phyloP scores from a whole-genome alignment of 2,329 filamentous ascomycete genomes.

The Colletotrichum musicola region DNA sequence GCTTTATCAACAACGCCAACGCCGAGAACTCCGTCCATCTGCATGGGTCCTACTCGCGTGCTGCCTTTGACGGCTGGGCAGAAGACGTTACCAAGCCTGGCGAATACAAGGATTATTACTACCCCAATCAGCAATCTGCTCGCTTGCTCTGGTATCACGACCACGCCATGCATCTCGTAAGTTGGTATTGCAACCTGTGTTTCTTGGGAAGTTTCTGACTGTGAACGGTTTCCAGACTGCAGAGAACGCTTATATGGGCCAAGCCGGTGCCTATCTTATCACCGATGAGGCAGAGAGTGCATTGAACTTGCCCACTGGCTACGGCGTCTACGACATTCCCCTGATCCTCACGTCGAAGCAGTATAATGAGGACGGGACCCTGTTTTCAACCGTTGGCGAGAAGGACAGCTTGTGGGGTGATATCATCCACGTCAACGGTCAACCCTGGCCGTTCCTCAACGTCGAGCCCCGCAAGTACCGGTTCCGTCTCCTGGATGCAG shows the following conservation, averaged over 20 bases:
- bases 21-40: slow-evolving; percentile 63
- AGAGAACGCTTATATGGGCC: slow-evolving; percentile 68
- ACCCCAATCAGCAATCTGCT: slow-evolving; percentile 66
- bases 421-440: slow-evolving; percentile 68
- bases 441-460: slow-evolving; percentile 68
- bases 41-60: slow-evolving; percentile 65
- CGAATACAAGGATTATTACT: slow-evolving; percentile 73
- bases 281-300: slow-evolving; percentile 61
- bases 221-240: slow-evolving; percentile 54
- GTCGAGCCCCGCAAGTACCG: slow-evolving; percentile 72
- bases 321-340: slow-evolving; percentile 66
- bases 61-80: slow-evolving; percentile 63
- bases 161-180: slow-evolving; percentile 51
- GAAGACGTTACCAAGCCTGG: slow-evolving; percentile 62
- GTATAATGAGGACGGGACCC: slow-evolving; percentile 63
- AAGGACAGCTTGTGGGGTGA: slow-evolving; percentile 66
- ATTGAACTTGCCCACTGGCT: slow-evolving; percentile 61
- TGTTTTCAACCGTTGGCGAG: slow-evolving; percentile 60
- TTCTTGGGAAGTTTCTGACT: neutral
- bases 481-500: slow-evolving; percentile 65
- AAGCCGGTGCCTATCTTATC: slow-evolving; percentile 68
- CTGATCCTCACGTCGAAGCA: slow-evolving; percentile 63
- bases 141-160: slow-evolving; percentile 71
- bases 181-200: neutral
- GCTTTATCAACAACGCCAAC: slow-evolving; percentile 63